Base-by-base conservation (phyloP, 345 rosid species). In the Camelina neglecta region DNA sequence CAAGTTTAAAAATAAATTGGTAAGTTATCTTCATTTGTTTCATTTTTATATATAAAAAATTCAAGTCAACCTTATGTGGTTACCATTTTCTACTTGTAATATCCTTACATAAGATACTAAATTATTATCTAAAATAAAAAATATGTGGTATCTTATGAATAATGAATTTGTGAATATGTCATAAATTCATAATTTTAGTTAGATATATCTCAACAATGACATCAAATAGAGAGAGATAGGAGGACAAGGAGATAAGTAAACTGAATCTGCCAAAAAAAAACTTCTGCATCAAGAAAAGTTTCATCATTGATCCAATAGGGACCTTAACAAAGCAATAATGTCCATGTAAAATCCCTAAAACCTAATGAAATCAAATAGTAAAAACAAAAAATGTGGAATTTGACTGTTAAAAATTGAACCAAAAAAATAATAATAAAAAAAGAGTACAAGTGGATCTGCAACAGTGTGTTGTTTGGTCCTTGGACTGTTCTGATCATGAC, bases 371-470 rank as follows among this genome's bases (percentile, higher is more conserved):
- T 51, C 56, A 62, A 24, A 24, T 11, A n/a, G 65, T 35, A 44
- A 9, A 62, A 55, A 18, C 1, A 42, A 55, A 42, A 71, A 15
- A 39, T 13, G 41, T 64, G 56, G 65, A 69, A 62, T 26, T 49
- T 23, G 8, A 69, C n/a, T 69, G 80, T 55, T 50, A 71, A 77
- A 77, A 77, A 77, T 57, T 11, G 39, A 65, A 70, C 38, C 60
- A 64, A 29, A 35, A 33, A 55, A 42, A 3, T 29, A 35, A 35
- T 44, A 9, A 23, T 45, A 21, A 33, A 63, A 50, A 50, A 50
- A 3, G 31, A 72, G 55, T 64, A 77, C 54, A 71, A 4, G 75
- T 64, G 75, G 61, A 77, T 64, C 56, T 72, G 68, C 55, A 71
- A 77, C 31, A 50, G 57, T 65, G 63, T 71, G 66, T 24, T 75